Percentiles rank a stretch among this genome's conserved stretches.
Evolutionary conservation across 2,329 filamentous ascomycete species (phyloP).

Genomic region (Pezicula neosporulosa): DNA sequence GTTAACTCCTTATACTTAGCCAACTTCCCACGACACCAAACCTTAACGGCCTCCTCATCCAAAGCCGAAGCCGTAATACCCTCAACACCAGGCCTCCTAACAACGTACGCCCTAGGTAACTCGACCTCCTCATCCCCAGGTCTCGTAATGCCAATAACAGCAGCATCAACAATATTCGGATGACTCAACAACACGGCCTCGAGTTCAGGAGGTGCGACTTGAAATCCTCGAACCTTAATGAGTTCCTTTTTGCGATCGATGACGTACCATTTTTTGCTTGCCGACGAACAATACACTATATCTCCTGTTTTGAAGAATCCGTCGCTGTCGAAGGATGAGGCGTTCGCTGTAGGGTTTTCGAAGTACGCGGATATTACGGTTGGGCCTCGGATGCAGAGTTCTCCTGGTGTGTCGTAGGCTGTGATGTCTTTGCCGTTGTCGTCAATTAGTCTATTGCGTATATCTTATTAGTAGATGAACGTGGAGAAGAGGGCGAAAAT

Average conservation of each 20-base stretch:
- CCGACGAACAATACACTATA: constrained; percentile 55
- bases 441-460: constrained; percentile 17
- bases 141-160: constrained; percentile 52
- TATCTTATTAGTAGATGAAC: not conserved
- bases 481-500: not conserved
- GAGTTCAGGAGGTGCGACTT: constrained; percentile 40
- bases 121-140: constrained; percentile 42
- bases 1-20: constrained; percentile 64
- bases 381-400: constrained; percentile 67
- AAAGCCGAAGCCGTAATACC: constrained; percentile 5
- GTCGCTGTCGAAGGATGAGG: constrained; percentile 50
- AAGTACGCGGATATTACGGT: constrained; percentile 77
- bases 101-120: constrained; percentile 55
- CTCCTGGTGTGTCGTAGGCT: constrained; percentile 25
- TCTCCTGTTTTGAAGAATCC: constrained; percentile 73
- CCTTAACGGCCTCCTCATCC: constrained; percentile 47
- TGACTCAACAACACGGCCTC: constrained; percentile 32
- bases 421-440: constrained; percentile 21
- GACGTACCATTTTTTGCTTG: constrained; percentile 68
- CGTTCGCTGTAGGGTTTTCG: constrained; percentile 34
- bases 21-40: constrained; percentile 55
- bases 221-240: constrained; percentile 41
- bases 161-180: constrained; percentile 49
- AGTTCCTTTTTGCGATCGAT: constrained; percentile 69
- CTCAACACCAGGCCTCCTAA: constrained; percentile 40